Conservation (phyloP, 352 stramenopile genomes). For the Phytophthora cactorum region DNA sequence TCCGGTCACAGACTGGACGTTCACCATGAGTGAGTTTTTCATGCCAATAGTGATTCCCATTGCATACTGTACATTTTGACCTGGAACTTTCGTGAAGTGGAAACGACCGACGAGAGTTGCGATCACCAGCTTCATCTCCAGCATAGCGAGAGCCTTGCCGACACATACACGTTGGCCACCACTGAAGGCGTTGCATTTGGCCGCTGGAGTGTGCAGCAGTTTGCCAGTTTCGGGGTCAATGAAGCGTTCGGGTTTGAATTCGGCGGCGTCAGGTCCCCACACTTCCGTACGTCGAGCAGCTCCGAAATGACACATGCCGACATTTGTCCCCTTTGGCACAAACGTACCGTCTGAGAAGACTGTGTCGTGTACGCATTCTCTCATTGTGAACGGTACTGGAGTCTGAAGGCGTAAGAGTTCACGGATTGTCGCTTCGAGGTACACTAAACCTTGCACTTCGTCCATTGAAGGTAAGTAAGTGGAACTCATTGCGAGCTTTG, state of each 20-base stretch:
- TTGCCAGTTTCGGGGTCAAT: constrained; percentile 48
- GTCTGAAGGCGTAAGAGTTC: constrained; percentile 74
- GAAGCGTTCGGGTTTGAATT: constrained; percentile 48
- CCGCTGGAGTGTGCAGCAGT: constrained; percentile 46
- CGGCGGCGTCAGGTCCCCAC: constrained; percentile 63
- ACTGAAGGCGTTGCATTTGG: constrained; percentile 77
- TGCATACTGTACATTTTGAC: constrained; percentile 37
- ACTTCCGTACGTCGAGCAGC: constrained; percentile 53
- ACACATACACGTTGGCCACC: constrained; percentile 71
- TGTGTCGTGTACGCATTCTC: constrained; percentile 52
- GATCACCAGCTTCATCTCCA: constrained; percentile 76
- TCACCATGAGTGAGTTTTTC: constrained; percentile 38
- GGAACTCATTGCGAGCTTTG: constrained; percentile 27
- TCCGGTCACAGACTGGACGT: constrained; percentile 20
- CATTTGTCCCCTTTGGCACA: constrained; percentile 50
- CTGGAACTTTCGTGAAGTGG: constrained; percentile 41
- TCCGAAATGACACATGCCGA: constrained; percentile 60
- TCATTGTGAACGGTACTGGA: constrained; percentile 38
- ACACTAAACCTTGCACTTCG: constrained; percentile 53
- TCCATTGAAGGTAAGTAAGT: constrained; percentile 52
- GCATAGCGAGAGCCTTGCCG: constrained; percentile 63
- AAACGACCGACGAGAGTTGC: constrained; percentile 58
- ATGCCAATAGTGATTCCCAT: constrained; percentile 55
- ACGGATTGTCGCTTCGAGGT: constrained; percentile 64
- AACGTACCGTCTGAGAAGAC: constrained; percentile 74